Evolutionary conservation across 2,329 filamentous ascomycete species (phyloP), one percentile per base, ranked within the genome.

Genomic region (Fusarium zealandicum): DNA sequence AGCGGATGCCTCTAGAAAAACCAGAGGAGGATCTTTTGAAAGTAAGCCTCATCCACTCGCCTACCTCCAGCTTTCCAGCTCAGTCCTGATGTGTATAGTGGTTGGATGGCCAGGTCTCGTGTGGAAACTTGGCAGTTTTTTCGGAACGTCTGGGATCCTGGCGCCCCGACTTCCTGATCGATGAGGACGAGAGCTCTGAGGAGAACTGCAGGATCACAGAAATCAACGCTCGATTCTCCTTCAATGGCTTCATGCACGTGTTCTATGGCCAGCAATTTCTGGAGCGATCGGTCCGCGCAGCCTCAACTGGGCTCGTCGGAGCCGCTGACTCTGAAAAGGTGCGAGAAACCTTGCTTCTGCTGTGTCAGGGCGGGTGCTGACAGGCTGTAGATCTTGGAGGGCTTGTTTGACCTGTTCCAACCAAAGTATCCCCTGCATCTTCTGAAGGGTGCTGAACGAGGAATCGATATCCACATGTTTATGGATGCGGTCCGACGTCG

Each of bases 191-290:
- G 2, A 31, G 51, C 1, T 52, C 42, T 13, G 13, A 47, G 13
- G 68, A 74, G 28, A 64, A 61, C 12, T 73, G 67, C 20, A 51
- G 67, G 6, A 70, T 78, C 6, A 74, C 74, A 3, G 76, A 78
- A 17, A 76, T 78, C 30, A 78, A 78, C 40, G 74, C 73, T 1
- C 69, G 76, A 0, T 78, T 77, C 42, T 64, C 67, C 10, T 76
- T 76, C 50, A 78, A 77, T 36, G 73, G 72, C 0, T 73, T 71
- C 22, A 50, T 75, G 58, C 63, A 72, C 28, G 51, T 59, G 13
- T 55, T 62, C 0, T 69, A 72, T 25, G 72, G 72, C 1, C 70
- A 75, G 7, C 30, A 67, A 16, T 69, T 63, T 6, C 49, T 74
- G 1, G 59, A 69, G 12, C 32, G 28, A 17, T 51, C 12, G 14